A percentile compares a stretch with the other conserved stretches of the same genome.
These are phyloP conservation scores for Eucalyptus microcorys DNA, from an alignment of 345 rosid species.

Conservation along the genomic window DNA sequence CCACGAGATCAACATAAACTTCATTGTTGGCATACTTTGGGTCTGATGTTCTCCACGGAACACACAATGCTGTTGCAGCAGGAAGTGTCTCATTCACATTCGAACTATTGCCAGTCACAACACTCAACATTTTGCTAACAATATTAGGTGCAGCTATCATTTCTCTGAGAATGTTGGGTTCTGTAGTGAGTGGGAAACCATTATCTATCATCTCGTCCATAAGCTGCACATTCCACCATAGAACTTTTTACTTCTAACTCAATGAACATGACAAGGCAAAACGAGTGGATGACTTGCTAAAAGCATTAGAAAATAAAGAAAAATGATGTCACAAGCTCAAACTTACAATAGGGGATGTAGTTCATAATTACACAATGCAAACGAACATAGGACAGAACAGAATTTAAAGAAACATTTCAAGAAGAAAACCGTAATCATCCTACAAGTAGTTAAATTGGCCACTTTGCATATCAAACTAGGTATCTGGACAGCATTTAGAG, in stretches of 20 bases:
- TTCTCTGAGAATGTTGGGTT: slow-evolving; percentile 80
- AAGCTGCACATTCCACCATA: slow-evolving; percentile 35
- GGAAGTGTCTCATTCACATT: slow-evolving; percentile 81
- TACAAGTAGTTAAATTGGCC: neutral
- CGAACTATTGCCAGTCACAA: slow-evolving; percentile 84
- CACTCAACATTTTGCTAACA: slow-evolving; percentile 87
- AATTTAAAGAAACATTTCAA: neutral
- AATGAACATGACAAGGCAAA: neutral
- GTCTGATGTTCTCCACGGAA: slow-evolving; percentile 89
- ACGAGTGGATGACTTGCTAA: neutral
- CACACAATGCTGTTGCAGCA: slow-evolving; percentile 74
- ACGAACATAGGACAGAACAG: neutral
- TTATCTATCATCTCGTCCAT: slow-evolving; percentile 98
- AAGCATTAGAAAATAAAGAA: neutral
- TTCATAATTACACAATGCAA: neutral
- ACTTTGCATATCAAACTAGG: neutral
- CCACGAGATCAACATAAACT: slow-evolving; percentile 87
- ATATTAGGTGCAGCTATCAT: slow-evolving; percentile 94
- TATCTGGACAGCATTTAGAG: neutral
- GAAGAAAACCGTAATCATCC: neutral
- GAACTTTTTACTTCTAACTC: neutral
- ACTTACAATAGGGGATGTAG: neutral
- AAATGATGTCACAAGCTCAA: neutral
- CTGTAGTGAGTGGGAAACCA: slow-evolving; percentile 96
- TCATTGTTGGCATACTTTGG: slow-evolving; percentile 79